Base-by-base conservation (phyloP, 2,329 filamentous ascomycete species). In the Kalmusia sp. region DNA sequence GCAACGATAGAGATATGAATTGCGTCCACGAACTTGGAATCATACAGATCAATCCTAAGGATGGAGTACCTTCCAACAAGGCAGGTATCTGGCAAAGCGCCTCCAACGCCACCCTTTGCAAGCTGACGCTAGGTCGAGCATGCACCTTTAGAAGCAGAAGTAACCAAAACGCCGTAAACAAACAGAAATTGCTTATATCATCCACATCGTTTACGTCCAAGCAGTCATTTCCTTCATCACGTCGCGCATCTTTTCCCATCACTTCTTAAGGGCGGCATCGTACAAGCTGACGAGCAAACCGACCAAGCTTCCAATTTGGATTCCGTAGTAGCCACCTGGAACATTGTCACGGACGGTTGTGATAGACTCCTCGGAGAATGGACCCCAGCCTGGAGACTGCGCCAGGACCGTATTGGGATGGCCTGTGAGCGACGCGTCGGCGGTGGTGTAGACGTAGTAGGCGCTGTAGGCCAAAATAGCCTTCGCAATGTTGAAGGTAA, bases 401-500 rank as follows among this genome's bases (percentile, higher is more conserved):
- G 83, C 79, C 51, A 88, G 83, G 41, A 82, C 84, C 45, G 84
- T 82, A 28, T 84, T 85, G 4, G 65, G 54, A 22, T 64, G 43
- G 46, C 61, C 64, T 5, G 57, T 54, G 21, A 65, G 15, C n/a
- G 48, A 44, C 4, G 59, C 45, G 22, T 61, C 54, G 15, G 55
- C 50, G 2, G 53, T 52, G 8, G 52, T 54, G 24, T 64, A 61
- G 24, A 66, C 47, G 8, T 82, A 85, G 70, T 93, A 96, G 15
- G 96, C 87, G 28, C 93, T 82, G 73, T 90, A 96, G 6, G 90
- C 87, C 54, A 93, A 76, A 49, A 98, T 72, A 0, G 89, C 93
- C 80, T 96, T 96, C 64, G 86, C 86, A 52, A 98, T 87, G 78
- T 93, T 96, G 78, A 96, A 99, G 19, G 88, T 90, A 69, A 98